Percentiles rank a stretch among this genome's conserved stretches.
These are phyloP conservation scores for Komagataella mondaviorum DNA, from an alignment of 805 yeast genomes.

Conservation along the genomic window DNA sequence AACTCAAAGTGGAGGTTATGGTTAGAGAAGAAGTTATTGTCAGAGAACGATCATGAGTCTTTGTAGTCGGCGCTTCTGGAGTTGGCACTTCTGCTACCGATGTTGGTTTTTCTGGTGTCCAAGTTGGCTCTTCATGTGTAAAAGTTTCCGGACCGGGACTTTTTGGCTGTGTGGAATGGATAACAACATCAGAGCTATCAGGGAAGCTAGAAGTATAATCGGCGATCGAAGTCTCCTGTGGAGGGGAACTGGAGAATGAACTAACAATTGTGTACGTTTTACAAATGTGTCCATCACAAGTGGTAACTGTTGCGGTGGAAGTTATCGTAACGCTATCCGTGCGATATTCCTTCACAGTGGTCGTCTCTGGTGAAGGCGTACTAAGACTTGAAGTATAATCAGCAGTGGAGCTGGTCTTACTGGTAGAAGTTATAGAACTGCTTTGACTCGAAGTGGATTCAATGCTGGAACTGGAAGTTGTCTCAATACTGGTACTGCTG, in stretches of 20 bases:
- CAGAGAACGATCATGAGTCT: background rate
- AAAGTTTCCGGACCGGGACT: background rate
- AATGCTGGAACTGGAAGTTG: no score
- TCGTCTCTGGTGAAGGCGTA: background rate
- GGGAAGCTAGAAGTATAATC: background rate
- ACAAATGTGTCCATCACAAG: background rate
- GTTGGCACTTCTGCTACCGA: background rate
- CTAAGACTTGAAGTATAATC: background rate
- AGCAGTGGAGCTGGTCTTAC: background rate
- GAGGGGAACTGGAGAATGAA: background rate
- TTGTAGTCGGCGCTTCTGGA: background rate
- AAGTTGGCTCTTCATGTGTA: background rate
- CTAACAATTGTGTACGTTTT: background rate
- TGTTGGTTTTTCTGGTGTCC: background rate
- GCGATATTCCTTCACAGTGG: background rate
- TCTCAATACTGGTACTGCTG: no score
- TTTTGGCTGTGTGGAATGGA: background rate
- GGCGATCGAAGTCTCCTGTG: background rate
- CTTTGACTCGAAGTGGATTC: no score
- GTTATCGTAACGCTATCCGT: background rate
- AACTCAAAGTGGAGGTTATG: background rate
- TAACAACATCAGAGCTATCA: background rate
- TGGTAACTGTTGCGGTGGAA: background rate
- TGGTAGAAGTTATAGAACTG: no score
- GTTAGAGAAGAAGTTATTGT: background rate